Evolutionary conservation across 148 eudicot genomes (phyloP).

Genomic region (Rhododendron vialii): DNA sequence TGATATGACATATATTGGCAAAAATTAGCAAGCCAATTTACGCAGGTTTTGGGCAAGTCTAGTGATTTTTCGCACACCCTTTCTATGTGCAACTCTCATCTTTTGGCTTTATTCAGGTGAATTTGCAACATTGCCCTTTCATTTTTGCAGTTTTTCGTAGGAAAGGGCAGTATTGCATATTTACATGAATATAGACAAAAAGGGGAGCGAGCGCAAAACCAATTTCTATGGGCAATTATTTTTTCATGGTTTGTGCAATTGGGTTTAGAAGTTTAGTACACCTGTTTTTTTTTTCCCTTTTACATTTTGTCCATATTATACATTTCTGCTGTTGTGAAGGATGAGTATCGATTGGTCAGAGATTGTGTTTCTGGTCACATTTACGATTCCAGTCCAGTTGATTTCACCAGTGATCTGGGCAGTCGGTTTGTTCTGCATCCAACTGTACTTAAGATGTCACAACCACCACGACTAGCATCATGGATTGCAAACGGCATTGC

Average conservation of each 20-base stretch:
- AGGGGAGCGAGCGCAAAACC: neutral
- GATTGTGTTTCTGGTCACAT: conserved; percentile 81
- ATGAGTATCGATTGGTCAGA: conserved; percentile 51
- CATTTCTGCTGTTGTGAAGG: conserved; percentile 34
- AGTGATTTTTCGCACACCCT: neutral
- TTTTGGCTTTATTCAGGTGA: neutral
- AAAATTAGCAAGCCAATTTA: neutral
- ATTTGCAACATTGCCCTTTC: neutral
- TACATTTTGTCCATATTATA: neutral
- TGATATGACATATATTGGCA: neutral
- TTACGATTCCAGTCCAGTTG: conserved; percentile 83
- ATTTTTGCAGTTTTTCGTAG: neutral
- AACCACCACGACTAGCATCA: conserved; percentile 59
- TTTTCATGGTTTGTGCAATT: neutral
- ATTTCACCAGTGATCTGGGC: conserved; percentile 81
- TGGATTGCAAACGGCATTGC: conserved; percentile 70
- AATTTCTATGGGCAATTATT: neutral
- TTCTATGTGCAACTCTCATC: neutral
- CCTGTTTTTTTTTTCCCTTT: neutral
- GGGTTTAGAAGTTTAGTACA: neutral
- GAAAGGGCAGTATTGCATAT: neutral
- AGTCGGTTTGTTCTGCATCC: conserved; percentile 78
- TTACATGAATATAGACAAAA: neutral
- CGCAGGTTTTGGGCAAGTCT: neutral
- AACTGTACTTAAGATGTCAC: conserved; percentile 59